These are phyloP conservation scores for Parachlorella kessleri DNA, from an alignment of 139 green algal genomes.

Conservation along the genomic window DNA sequence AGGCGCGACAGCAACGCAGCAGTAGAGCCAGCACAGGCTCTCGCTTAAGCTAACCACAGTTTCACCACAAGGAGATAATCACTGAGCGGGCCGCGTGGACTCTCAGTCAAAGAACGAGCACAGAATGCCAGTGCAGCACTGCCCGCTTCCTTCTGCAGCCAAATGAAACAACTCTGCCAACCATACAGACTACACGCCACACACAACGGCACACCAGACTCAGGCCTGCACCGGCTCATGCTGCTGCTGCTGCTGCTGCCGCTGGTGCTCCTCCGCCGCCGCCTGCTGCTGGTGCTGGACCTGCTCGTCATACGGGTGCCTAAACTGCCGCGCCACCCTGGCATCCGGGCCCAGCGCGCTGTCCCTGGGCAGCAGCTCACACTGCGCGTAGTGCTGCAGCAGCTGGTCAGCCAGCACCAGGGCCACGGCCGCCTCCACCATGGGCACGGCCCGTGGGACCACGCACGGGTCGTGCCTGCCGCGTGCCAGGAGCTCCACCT, in stretches of 20 bases:
- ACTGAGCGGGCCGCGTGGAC: too few relatives aligned
- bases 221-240: not conserved
- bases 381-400: constrained; percentile 92
- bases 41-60: too few relatives aligned
- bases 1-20: too few relatives aligned
- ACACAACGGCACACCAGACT: too few relatives aligned
- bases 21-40: too few relatives aligned
- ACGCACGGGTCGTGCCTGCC: constrained; percentile 98
- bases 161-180: too few relatives aligned
- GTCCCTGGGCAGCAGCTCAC: constrained; percentile 85
- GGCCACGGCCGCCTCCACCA: constrained; percentile 99
- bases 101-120: too few relatives aligned
- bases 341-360: constrained; percentile 46
- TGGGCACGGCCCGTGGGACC: constrained; percentile 95
- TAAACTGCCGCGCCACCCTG: constrained; percentile 45
- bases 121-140: too few relatives aligned
- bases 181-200: too few relatives aligned
- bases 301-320: not conserved
- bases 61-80: too few relatives aligned
- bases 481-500: constrained; percentile 87
- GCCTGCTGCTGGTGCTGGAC: not conserved
- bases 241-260: not conserved
- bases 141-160: too few relatives aligned
- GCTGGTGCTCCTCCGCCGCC: not conserved
- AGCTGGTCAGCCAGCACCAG: constrained; percentile 97